phyloP scores from a whole-genome alignment of 768 basidiomycete genomes.

The Russula griseocarnosa region DNA sequence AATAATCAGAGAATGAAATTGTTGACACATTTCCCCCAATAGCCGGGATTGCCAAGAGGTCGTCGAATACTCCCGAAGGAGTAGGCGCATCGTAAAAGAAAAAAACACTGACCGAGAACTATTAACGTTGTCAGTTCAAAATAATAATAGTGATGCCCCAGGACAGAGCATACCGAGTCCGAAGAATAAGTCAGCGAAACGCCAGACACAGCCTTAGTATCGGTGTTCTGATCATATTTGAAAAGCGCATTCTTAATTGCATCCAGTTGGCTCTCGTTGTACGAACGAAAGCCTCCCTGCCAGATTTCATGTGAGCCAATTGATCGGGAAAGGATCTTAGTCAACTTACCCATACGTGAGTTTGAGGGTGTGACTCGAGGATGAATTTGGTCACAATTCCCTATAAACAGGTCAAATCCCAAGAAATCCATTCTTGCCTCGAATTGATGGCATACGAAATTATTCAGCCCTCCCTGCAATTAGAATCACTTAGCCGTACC shows the following conservation, averaged over 20 bases:
- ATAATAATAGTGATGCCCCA: not conserved
- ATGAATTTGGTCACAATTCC: constrained; percentile 19
- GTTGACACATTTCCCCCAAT: not conserved
- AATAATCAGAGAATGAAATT: not conserved
- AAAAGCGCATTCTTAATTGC: not conserved
- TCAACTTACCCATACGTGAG: constrained; percentile 31
- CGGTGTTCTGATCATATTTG: constrained; percentile 1
- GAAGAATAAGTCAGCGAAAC: not conserved
- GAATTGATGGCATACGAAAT: constrained; percentile 6
- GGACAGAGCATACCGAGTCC: not conserved
- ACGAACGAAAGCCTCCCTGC: not conserved
- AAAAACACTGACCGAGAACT: not conserved
- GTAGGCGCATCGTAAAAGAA: constrained; percentile 28
- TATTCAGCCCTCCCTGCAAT: constrained; percentile 23
- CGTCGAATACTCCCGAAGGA: constrained; percentile 26
- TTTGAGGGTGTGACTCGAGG: constrained; percentile 27
- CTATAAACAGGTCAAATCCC: not conserved
- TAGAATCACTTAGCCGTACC: not conserved
- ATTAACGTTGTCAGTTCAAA: not conserved
- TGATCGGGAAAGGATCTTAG: no score
- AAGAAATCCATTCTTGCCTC: not conserved
- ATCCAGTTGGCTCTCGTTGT: not conserved
- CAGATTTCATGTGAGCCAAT: not conserved
- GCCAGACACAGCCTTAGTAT: not conserved
- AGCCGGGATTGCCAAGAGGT: constrained; percentile 24